Evolutionary conservation across 495 filamentous ascomycete genomes (phyloP).

Genomic region (Elasticomyces elasticus): DNA sequence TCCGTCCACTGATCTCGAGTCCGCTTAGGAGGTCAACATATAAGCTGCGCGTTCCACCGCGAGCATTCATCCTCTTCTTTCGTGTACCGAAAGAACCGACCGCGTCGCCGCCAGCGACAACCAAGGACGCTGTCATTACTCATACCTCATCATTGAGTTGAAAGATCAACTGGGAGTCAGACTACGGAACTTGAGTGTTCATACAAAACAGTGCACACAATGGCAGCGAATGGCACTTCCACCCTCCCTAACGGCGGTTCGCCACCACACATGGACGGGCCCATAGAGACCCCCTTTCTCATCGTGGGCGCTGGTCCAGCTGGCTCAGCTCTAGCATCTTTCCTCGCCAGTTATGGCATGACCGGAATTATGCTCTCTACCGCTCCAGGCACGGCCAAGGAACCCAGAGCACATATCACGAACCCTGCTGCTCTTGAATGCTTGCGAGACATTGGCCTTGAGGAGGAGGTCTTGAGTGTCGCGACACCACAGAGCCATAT

Average conservation of each 20-base stretch:
- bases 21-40: neutral
- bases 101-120: no score
- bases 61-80: neutral
- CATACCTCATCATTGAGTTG: no score
- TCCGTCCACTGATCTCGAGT: neutral
- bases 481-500: slow-evolving; percentile 36
- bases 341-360: slow-evolving; percentile 42
- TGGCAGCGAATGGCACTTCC: slow-evolving; percentile 5
- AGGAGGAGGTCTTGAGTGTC: slow-evolving; percentile 34
- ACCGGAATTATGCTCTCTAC: slow-evolving; percentile 41
- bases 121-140: no score
- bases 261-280: neutral
- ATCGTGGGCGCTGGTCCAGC: slow-evolving; percentile 49
- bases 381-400: slow-evolving; percentile 40
- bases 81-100: neutral
- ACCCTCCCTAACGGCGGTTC: neutral
- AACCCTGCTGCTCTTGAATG: slow-evolving; percentile 53
- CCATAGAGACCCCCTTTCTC: slow-evolving; percentile 38
- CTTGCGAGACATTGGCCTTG: slow-evolving; percentile 47
- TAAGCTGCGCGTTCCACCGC: neutral
- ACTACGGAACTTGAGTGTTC: no score
- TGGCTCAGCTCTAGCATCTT: slow-evolving; percentile 45
- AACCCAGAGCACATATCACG: slow-evolving; percentile 48
- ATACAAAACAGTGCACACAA: neutral
- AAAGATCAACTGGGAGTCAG: no score